phyloP scores from a whole-genome alignment of 768 basidiomycete species.

The Suillus tomentosus region DNA sequence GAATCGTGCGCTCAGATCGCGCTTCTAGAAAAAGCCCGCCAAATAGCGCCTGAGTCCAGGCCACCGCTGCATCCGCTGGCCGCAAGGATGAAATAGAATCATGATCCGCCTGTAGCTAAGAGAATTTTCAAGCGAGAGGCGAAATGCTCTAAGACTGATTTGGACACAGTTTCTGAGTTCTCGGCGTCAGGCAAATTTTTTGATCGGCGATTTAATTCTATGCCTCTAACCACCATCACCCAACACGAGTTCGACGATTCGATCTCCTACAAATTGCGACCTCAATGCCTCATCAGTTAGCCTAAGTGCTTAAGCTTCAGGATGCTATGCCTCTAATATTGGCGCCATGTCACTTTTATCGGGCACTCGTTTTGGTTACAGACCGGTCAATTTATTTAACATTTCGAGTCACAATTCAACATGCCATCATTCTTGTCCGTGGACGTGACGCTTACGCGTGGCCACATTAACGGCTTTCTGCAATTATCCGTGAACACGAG shows the following conservation, averaged over 20 bases:
- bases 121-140: background rate
- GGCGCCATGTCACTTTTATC: background rate
- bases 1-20: conserved; percentile 3
- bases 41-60: background rate
- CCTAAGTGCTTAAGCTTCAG: background rate
- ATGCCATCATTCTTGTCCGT: background rate
- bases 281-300: background rate
- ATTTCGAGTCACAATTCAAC: background rate
- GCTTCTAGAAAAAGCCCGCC: background rate
- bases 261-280: background rate
- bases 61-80: background rate
- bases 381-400: background rate
- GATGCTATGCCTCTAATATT: background rate
- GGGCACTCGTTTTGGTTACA: background rate
- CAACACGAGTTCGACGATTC: background rate
- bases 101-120: background rate
- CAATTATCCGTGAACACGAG: background rate
- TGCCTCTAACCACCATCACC: background rate
- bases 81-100: background rate
- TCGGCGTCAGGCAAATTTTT: background rate
- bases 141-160: background rate
- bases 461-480: background rate
- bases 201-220: background rate
- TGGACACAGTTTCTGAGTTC: background rate
- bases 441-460: background rate